Evolutionary conservation across 192 early-diverging fungal genomes (phyloP).

Genomic region (Mortierella antarctica): DNA sequence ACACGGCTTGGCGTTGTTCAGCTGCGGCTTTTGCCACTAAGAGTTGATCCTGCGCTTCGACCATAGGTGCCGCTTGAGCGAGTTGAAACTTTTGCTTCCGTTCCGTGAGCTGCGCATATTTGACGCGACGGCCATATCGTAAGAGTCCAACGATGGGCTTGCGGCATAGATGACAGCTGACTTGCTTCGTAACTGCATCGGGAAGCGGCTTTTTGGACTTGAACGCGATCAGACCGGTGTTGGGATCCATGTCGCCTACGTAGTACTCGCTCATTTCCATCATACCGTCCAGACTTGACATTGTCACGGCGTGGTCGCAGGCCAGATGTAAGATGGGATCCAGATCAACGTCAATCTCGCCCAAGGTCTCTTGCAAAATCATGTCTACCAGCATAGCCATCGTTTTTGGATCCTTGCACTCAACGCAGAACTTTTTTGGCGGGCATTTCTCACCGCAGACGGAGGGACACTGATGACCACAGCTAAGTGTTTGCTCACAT

Average conservation of each 20-base stretch:
- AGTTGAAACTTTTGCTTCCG: constrained; percentile 31
- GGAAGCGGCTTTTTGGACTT: constrained; percentile 23
- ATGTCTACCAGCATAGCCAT: constrained; percentile 43
- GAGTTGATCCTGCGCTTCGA: background rate
- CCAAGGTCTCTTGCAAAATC: constrained; percentile 38
- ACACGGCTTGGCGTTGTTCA: background rate
- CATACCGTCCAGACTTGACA: constrained; percentile 61
- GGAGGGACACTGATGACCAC: constrained; percentile 61
- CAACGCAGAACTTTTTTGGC: constrained; percentile 34
- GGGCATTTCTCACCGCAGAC: constrained; percentile 62
- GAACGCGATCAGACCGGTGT: constrained; percentile 6
- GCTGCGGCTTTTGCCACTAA: constrained; percentile 3
- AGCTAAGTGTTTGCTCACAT: constrained; percentile 56
- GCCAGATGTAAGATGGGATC: constrained; percentile 57
- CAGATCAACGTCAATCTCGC: constrained; percentile 56
- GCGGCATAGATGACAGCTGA: constrained; percentile 57
- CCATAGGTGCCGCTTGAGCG: constrained; percentile 1
- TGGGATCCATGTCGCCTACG: background rate
- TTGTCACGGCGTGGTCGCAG: constrained; percentile 66
- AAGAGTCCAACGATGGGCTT: constrained; percentile 48
- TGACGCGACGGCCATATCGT: constrained; percentile 54
- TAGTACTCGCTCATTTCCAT: constrained; percentile 60
- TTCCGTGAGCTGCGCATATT: constrained; percentile 36
- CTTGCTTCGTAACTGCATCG: constrained; percentile 16
- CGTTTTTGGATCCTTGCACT: constrained; percentile 34